phyloP scores from a whole-genome alignment of 306 rosid genomes.

The Citrullus colocynthis region DNA sequence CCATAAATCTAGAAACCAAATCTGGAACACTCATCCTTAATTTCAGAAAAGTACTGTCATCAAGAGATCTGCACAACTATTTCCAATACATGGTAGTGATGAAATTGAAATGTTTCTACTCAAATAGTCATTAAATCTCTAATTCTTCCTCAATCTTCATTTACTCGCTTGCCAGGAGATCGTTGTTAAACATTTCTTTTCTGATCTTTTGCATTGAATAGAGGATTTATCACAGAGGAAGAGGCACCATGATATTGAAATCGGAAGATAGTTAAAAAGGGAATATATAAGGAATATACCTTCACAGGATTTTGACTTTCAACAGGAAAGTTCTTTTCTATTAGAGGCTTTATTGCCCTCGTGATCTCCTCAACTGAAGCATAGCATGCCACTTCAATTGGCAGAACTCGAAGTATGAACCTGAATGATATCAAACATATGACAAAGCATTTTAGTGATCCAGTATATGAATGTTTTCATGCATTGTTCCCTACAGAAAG shows the following conservation, averaged over 20 bases:
- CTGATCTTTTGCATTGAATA: neutral
- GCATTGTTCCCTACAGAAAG: neutral
- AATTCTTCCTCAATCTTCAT: neutral
- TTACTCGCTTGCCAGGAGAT: neutral
- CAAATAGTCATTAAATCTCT: neutral
- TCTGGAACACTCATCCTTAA: neutral
- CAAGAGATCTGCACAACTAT: neutral
- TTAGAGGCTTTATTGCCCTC: slow-evolving; percentile 60
- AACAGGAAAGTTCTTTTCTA: slow-evolving; percentile 57
- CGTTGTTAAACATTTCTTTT: neutral
- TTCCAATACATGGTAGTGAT: neutral
- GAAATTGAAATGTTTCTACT: neutral
- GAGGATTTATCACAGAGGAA: neutral
- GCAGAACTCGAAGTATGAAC: slow-evolving; percentile 85
- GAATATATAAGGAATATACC: slow-evolving; percentile 23
- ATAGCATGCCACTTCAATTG: slow-evolving; percentile 82
- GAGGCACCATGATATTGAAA: neutral
- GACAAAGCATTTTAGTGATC: neutral
- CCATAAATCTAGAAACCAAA: neutral
- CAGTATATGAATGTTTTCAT: neutral
- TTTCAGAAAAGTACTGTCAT: neutral
- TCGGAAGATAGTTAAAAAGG: neutral
- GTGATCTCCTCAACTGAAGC: slow-evolving; percentile 94
- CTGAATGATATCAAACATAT: slow-evolving; percentile 18
- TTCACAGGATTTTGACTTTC: slow-evolving; percentile 56